phyloP scores from a whole-genome alignment of 768 basidiomycete species.

The Coprinopsis marcescibilis region DNA sequence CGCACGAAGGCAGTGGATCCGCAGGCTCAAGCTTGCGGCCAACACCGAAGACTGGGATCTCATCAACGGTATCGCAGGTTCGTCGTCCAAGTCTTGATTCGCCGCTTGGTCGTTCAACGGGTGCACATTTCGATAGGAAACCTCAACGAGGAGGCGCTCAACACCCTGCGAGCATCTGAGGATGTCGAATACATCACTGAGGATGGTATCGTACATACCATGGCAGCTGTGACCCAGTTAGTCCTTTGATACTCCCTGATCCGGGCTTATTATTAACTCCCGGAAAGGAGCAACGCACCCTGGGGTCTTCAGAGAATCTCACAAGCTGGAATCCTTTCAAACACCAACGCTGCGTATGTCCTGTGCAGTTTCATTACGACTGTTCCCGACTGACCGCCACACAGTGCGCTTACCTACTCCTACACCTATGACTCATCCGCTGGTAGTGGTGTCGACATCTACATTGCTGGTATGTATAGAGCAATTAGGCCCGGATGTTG shows the following conservation, averaged over 20 bases:
- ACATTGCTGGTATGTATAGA: constrained; percentile 26
- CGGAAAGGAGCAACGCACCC: constrained; percentile 24
- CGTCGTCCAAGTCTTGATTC: not conserved
- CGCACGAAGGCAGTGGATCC: not conserved
- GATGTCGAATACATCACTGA: constrained; percentile 21
- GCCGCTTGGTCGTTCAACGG: not conserved
- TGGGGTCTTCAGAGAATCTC: constrained; percentile 29
- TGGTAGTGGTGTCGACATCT: constrained; percentile 31
- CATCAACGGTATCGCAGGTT: constrained; percentile 14
- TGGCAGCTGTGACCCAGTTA: constrained; percentile 17
- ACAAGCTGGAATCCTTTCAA: constrained; percentile 14
- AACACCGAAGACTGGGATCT: constrained; percentile 8
- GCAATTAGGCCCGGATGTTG: not conserved
- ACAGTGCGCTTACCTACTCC: constrained; percentile 15
- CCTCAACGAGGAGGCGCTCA: constrained; percentile 16
- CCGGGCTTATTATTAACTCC: not conserved
- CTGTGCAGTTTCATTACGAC: not conserved
- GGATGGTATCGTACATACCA: constrained; percentile 22
- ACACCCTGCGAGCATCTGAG: constrained; percentile 16
- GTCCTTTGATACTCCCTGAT: constrained; percentile 4
- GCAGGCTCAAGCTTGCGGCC: not conserved
- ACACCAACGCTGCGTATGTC: constrained; percentile 9
- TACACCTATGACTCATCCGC: constrained; percentile 18
- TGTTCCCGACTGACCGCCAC: too few species aligned
- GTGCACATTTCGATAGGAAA: constrained; percentile 7